Base-by-base conservation (phyloP, 331 rosid genomes). In the Quercus lobata region DNA sequence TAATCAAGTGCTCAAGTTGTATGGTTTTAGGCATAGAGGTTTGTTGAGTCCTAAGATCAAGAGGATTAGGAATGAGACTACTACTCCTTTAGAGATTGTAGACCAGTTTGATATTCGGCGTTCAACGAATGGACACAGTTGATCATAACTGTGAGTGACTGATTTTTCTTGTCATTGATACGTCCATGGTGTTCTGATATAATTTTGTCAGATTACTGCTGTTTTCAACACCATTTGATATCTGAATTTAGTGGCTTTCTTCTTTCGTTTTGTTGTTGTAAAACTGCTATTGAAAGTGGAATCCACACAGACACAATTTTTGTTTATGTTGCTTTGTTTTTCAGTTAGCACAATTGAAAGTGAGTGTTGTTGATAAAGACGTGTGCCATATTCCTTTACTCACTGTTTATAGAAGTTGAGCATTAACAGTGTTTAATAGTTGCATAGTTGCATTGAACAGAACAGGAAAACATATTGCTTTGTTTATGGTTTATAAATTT, bases 1-100 rank as follows among this genome's bases (percentile, higher is more conserved):
- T 83, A 93, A 96, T 72, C 99, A 96, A 75, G 98, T 96, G 85
- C 94, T 96, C 49, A 90, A 85, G 57, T 89, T 96, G 18, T 96
- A 96, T 27, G 99, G 99, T 9, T 93, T 96, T 76, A 82, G 92
- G 75, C 99, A 96, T 74, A 91, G 98, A 27, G 97, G 99, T 17
- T 79, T 96, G 62, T 83, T 91, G 78, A 91, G 96, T 71, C 93
- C 96, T 55, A 91, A 91, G 80, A 89, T 91, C 53, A 89, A 87
- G 87, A 85, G 96, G 63, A 89, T 86, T 80, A 87, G 96, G 73
- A 91, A 87, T 34, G 96, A 91, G 86, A 86, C 91, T 0, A 81
- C 82, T 55, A 79, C 86, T 79, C 96, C 96, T 44, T 77, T 91
- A 85, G 91, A 91, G 79, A 84, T 14, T 57, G 91, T 89, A 34